Evolutionary conservation across 164 flowering plant genomes (phyloP).

Genomic region (Santalum album): DNA sequence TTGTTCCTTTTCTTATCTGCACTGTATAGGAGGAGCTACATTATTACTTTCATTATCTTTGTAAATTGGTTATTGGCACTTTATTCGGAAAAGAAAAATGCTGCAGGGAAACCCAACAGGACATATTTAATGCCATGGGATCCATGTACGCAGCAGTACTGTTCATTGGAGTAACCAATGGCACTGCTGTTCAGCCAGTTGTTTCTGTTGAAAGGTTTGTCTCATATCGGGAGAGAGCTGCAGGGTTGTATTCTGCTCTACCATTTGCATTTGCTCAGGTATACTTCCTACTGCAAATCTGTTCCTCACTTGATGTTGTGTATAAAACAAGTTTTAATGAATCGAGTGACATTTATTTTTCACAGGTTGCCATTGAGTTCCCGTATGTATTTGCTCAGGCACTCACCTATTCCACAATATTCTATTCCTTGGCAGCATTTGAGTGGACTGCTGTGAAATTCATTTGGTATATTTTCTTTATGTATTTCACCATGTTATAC

Average conservation of each 20-base stretch:
- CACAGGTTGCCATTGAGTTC: slow-evolving; percentile 89
- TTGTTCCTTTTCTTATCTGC: too few species aligned
- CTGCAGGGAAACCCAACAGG: slow-evolving; percentile 78
- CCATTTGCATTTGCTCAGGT: slow-evolving; percentile 99
- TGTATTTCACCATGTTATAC: slow-evolving; percentile 85
- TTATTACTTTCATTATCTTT: too few species aligned
- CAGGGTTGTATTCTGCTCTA: slow-evolving; percentile 91
- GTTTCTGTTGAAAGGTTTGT: slow-evolving; percentile 94
- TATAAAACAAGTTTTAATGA: neutral
- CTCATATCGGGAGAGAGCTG: slow-evolving; percentile 94
- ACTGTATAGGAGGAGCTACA: too few species aligned
- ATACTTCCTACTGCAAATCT: neutral
- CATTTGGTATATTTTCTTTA: slow-evolving; percentile 73
- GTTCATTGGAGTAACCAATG: slow-evolving; percentile 88
- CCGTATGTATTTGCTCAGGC: slow-evolving; percentile 86
- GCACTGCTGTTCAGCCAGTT: slow-evolving; percentile 86
- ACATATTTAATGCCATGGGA: slow-evolving; percentile 88
- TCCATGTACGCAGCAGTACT: slow-evolving; percentile 90
- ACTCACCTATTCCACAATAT: slow-evolving; percentile 63
- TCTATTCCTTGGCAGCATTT: slow-evolving; percentile 84
- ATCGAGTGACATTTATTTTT: neutral
- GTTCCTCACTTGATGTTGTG: neutral
- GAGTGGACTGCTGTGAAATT: slow-evolving; percentile 71
- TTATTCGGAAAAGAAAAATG: too few species aligned
- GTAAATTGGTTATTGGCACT: too few species aligned